These are phyloP conservation scores for Amanita thiersii DNA, from an alignment of 768 basidiomycete genomes.

Conservation along the genomic window DNA sequence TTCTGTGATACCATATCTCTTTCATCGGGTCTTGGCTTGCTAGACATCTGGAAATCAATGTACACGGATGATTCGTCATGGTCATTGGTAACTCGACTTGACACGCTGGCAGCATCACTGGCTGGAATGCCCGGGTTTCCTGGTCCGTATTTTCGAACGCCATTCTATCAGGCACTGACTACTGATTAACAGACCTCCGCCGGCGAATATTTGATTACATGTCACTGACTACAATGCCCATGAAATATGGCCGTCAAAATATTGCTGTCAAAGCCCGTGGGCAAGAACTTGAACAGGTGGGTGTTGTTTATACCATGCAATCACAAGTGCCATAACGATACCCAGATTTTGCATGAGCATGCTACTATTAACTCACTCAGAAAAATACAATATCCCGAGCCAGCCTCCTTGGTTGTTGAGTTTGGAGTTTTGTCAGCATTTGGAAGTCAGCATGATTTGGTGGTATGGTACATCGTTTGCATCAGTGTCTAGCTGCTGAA, in stretches of 20 bases:
- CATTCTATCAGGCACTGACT: slow-evolving; percentile 3
- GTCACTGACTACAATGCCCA: slow-evolving; percentile 25
- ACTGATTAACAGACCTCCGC: slow-evolving; percentile 24
- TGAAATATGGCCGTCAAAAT: slow-evolving; percentile 13
- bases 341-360: too few species aligned
- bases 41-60: slow-evolving; percentile 54
- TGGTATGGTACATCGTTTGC: background rate
- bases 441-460: background rate
- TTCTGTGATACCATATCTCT: slow-evolving; percentile 47
- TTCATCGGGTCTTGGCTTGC: slow-evolving; percentile 65
- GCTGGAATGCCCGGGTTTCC: slow-evolving; percentile 13
- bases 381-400: background rate
- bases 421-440: background rate
- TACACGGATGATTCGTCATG: background rate
- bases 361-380: too few species aligned
- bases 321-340: background rate
- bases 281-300: slow-evolving; percentile 17
- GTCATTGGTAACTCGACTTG: slow-evolving; percentile 13
- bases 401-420: slow-evolving; percentile 1
- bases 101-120: slow-evolving; percentile 13
- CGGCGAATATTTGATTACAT: slow-evolving; percentile 33
- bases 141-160: slow-evolving; percentile 9
- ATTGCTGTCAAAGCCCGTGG: slow-evolving; percentile 6
- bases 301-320: background rate
- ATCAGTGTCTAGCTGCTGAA: slow-evolving; percentile 3